Base-by-base conservation (phyloP, 805 yeast species). In the Saccharomycopsis guyanensis region DNA sequence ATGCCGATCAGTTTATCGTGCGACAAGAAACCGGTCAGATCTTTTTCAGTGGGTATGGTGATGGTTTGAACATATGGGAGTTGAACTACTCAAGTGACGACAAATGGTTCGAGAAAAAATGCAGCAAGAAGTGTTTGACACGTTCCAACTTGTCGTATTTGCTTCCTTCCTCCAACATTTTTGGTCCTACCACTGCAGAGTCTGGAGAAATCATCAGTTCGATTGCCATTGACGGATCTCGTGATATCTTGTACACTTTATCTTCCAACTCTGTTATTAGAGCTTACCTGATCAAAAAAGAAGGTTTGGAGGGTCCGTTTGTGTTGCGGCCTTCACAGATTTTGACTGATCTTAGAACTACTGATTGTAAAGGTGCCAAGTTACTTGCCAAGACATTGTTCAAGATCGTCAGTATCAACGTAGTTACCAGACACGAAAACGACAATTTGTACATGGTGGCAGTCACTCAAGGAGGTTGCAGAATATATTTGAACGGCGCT, bases 11-110 rank as follows among this genome's bases (percentile, higher is more conserved):
- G 37, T 75, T 91, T 44, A 68, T 73, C 0, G 68, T 75, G 2
- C 75, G 76, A 56, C 76, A 77, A 18, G 64, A 66, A 38, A 80
- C 93, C 0, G 83, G 86, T 40, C 88, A 91, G 47, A 76, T 93
- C 3, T 86, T 86, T 59, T 86, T 94, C 61, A 72, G 85, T 6
- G 94, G 95, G n/a, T 73, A 73, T 35, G 78, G 81, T 18, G 87
- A 85, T 54, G 91, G 88, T 1, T 65, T 71, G 32, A 79, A 89
- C 55, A 71, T 93, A 37, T 93, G 96, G 96, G 91, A 86, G 59
- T 68, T 93, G 45, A 80, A 78, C 49, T 93, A 93, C 60, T 75
- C 89, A 4, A 83, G 81, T 53, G 75, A 83, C 22, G 93, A 87
- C 40, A 82, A 86, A 45, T 91, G 96, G 86, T 87, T 87, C 60